Evolutionary conservation across 805 yeast species (phyloP).

Genomic region (Nakazawaea wickerhamii): DNA sequence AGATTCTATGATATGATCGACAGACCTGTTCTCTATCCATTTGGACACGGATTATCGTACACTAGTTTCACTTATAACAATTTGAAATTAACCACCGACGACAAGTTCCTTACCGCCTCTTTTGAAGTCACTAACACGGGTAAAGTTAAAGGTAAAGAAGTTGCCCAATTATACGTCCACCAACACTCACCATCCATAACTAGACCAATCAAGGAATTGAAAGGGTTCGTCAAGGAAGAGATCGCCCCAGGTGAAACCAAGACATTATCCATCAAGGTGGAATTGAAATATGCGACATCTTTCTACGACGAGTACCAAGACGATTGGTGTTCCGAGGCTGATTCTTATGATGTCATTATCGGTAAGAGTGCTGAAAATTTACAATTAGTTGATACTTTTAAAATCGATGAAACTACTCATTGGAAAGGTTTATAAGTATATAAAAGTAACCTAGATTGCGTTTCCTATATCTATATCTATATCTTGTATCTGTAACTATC

Average conservation of each 20-base stretch:
- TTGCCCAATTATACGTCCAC: constrained; percentile 47
- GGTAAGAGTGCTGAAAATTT: constrained; percentile 29
- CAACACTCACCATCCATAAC: constrained; percentile 29
- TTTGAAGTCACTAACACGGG: constrained; percentile 47
- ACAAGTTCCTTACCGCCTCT: constrained; percentile 21
- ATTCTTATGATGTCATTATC: constrained; percentile 43
- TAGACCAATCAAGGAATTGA: constrained; percentile 57
- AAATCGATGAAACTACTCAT: constrained; percentile 8
- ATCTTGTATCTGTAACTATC: no score
- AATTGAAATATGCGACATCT: constrained; percentile 46
- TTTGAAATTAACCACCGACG: constrained; percentile 26
- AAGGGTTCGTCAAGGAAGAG: constrained; percentile 47
- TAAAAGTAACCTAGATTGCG: no score
- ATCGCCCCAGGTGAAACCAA: constrained; percentile 39
- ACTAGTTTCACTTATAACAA: constrained; percentile 40
- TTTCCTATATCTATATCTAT: no score
- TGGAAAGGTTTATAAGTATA: constrained; percentile 15
- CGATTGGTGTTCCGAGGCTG: constrained; percentile 50
- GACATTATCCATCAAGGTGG: constrained; percentile 30
- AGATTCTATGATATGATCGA: constrained; percentile 50
- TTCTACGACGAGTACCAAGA: constrained; percentile 44
- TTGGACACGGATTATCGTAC: constrained; percentile 61
- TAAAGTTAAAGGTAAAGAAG: constrained; percentile 43
- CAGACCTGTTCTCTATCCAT: constrained; percentile 47
- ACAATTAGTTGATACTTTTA: constrained; percentile 10